A percentile compares a stretch with the other conserved stretches of the same genome.
Evolutionary conservation across 1,139 yeast genomes (phyloP).

Genomic region (Pichia sp.): DNA sequence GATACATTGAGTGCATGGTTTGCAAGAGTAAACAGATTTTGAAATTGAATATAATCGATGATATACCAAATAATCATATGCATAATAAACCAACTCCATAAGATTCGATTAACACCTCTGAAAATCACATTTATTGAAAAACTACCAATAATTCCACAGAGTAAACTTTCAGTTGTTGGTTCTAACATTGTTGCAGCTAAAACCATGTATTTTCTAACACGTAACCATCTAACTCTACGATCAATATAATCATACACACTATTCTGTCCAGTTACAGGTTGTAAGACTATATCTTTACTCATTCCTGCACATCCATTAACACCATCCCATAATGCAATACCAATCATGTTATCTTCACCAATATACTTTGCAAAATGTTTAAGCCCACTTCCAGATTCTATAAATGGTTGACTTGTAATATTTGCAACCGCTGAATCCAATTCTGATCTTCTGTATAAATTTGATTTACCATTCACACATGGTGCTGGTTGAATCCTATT

Average conservation of each 20-base stretch:
- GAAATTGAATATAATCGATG: slow-evolving; percentile 58
- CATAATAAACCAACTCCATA: slow-evolving; percentile 36
- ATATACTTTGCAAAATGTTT: slow-evolving; percentile 72
- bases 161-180: slow-evolving; percentile 76
- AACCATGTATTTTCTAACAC: slow-evolving; percentile 90
- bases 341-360: slow-evolving; percentile 93
- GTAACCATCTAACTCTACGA: slow-evolving; percentile 75
- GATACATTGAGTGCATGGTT: slow-evolving; percentile 5
- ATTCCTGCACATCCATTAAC: slow-evolving; percentile 68
- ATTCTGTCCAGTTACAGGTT: slow-evolving; percentile 57
- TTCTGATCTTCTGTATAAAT: slow-evolving; percentile 64
- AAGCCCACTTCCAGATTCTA: slow-evolving; percentile 45
- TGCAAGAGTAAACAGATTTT: slow-evolving; percentile 35
- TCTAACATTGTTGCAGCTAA: slow-evolving; percentile 76
- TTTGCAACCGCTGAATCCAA: slow-evolving; percentile 57
- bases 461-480: slow-evolving; percentile 91
- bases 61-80: slow-evolving; percentile 61
- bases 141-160: slow-evolving; percentile 65
- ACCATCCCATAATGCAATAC: slow-evolving; percentile 71
- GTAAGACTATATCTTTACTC: slow-evolving; percentile 74
- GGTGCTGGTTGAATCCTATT: slow-evolving; percentile 78
- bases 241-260: slow-evolving; percentile 51
- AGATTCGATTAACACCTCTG: neutral
- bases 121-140: slow-evolving; percentile 50
- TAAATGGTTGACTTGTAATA: slow-evolving; percentile 18